A percentile compares a stretch with the other conserved stretches of the same genome.
Conservation (phyloP, 1,139 yeast species). For the Tardiomyces digboiensis region DNA sequence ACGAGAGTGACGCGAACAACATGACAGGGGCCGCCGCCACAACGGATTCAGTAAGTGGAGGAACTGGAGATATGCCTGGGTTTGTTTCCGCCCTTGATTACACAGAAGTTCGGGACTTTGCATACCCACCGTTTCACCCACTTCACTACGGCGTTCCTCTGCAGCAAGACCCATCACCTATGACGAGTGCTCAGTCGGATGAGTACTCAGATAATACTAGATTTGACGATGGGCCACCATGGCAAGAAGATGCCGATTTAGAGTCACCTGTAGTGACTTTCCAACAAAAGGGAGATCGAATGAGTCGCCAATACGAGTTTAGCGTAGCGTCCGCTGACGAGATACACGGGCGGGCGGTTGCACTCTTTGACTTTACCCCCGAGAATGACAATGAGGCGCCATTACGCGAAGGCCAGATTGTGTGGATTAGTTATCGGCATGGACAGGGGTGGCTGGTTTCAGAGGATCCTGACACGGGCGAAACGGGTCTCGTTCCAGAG, state of each 20-base stretch:
- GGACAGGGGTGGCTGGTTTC: conserved; percentile 99
- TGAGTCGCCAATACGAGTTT: conserved; percentile 23
- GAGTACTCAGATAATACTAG: conserved; percentile 4
- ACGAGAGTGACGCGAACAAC: too few relatives aligned
- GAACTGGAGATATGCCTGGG: conserved; percentile 14
- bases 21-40: too few relatives aligned
- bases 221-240: conserved; percentile 25
- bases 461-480: conserved; percentile 65
- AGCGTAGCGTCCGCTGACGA: conserved; percentile 30
- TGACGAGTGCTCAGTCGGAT: conserved; percentile 10
- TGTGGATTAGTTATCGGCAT: conserved; percentile 83
- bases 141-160: conserved; percentile 46
- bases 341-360: conserved; percentile 59
- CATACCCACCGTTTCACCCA: conserved; percentile 58
- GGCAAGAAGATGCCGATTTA: conserved; percentile 24
- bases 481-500: conserved; percentile 92
- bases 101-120: conserved; percentile 63
- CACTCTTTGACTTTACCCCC: conserved; percentile 81
- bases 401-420: conserved; percentile 68
- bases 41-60: too few relatives aligned
- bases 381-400: conserved; percentile 91
- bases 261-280: conserved; percentile 17
- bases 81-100: conserved; percentile 26
- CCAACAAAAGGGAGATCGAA: conserved; percentile 21
- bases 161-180: conserved; percentile 7